Conservation (phyloP, 352 stramenopile species). For the Plasmopara muralis region DNA sequence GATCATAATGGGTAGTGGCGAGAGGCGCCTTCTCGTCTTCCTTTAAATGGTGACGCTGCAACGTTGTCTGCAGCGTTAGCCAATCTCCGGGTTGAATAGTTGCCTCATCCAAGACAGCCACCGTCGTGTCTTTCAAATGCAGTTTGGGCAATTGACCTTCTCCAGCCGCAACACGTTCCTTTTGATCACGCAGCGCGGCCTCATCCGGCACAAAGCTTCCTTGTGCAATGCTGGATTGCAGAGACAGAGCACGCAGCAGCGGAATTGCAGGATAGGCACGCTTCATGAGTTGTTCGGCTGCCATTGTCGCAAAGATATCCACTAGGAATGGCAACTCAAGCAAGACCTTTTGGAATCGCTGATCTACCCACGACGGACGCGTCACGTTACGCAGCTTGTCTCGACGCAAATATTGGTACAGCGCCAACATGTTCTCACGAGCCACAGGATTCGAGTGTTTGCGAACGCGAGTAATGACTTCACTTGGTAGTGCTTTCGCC, state of each 20-base stretch:
- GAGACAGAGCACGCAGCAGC: conserved; percentile 45
- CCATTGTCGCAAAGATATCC: conserved; percentile 63
- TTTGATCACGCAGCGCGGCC: conserved; percentile 51
- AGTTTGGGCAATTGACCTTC: conserved; percentile 32
- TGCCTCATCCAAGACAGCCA: conserved; percentile 56
- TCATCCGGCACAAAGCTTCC: conserved; percentile 62
- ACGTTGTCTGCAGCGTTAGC: conserved; percentile 56
- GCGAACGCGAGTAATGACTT: conserved; percentile 65
- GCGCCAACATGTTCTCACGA: conserved; percentile 74
- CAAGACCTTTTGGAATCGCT: conserved; percentile 56
- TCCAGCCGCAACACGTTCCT: conserved; percentile 25
- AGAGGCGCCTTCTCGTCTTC: conserved; percentile 35
- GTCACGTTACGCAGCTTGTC: conserved; percentile 59
- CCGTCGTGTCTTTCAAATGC: conserved; percentile 27
- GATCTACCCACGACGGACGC: conserved; percentile 64
- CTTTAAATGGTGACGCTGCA: conserved; percentile 47
- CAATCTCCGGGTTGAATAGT: conserved; percentile 72
- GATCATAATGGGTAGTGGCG: conserved; percentile 63
- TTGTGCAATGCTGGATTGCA: conserved; percentile 69
- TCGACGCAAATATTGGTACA: conserved; percentile 74
- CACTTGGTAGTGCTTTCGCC: conserved; percentile 47
- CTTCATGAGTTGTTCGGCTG: conserved; percentile 59
- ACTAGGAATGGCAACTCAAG: conserved; percentile 73
- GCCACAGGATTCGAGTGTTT: conserved; percentile 67
- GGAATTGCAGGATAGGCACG: conserved; percentile 50